Conservation (phyloP, 73 alveolate genomes). For the Tetrahymena elliotti region DNA sequence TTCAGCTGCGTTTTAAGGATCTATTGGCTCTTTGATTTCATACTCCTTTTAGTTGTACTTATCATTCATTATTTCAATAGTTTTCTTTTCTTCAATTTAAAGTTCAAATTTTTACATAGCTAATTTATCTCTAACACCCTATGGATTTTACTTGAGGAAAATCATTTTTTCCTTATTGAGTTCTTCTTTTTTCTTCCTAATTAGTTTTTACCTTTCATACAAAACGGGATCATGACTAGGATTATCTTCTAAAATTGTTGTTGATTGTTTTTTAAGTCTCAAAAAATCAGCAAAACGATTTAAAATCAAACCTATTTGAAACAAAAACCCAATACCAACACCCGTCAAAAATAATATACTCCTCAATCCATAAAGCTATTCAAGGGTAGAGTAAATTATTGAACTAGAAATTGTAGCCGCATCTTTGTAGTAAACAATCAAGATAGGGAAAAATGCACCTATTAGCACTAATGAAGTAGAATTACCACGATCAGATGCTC, state of each 20-base stretch:
- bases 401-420: not conserved
- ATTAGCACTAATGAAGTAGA: not conserved
- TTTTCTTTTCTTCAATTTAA: not conserved
- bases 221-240: not conserved
- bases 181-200: not conserved
- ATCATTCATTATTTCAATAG: not conserved
- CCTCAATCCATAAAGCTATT: not conserved
- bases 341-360: not conserved
- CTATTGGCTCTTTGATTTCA: not conserved
- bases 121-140: not conserved
- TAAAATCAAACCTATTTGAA: not conserved
- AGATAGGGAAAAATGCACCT: not conserved
- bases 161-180: not conserved
- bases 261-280: not conserved
- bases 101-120: not conserved
- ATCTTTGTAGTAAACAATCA: not conserved
- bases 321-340: not conserved
- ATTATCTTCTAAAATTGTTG: not conserved
- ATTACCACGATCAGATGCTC: not conserved
- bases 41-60: not conserved
- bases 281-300: not conserved
- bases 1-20: not conserved
- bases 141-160: not conserved
- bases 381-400: not conserved
- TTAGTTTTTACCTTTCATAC: not conserved